Evolutionary conservation across 208 protist species (phyloP), one percentile per base, ranked within the genome.

Genomic region (Trypanosoma brucei): DNA sequence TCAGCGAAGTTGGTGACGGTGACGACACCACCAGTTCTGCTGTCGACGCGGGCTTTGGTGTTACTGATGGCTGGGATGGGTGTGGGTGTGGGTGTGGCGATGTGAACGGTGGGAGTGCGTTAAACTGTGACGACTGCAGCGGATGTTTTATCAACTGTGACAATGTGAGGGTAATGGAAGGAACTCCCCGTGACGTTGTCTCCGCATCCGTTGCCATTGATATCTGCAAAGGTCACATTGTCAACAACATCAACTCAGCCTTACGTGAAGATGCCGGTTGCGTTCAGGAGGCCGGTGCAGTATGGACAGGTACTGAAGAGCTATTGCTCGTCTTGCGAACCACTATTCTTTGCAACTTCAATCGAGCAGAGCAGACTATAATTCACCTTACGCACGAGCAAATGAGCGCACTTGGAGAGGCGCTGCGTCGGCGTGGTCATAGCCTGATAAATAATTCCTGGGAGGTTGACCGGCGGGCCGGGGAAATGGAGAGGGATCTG

Each of bases 341-440:
- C 38, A 22, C 73, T 39, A 67, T 78, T 55, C 34, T 76, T 13
- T 68, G 61, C 42, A 70, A 62, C 34, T 76, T 69, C 53, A 64
- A 62, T 46, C 45, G 39, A 42, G 62, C 76, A 0, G 68, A 74
- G n/a, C 48, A 64, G 6, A 74, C 56, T 9, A 57, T 72, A 45
- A 44, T 81, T 54, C 64, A 55, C 31, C 70, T 86, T 31, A 78
- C 66, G 14, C 62, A 61, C 3, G 68, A 69, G 51, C 73, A 86
- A 49, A 48, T 81, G 2, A 48, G 58, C 35, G 68, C 75, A 57
- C 64, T 86, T 33, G 61, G 66, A 44, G 55, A 59, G 1, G 67
- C 55, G 31, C 69, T 85, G 13, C 40, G 61, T 45, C 48, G 49
- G 8, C 71, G 79, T 49, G 68, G 62, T 14, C 36, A 42, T n/a